These are phyloP conservation scores for Paecilomyces niveus DNA, from an alignment of 2,329 filamentous ascomycete species.

Conservation along the genomic window DNA sequence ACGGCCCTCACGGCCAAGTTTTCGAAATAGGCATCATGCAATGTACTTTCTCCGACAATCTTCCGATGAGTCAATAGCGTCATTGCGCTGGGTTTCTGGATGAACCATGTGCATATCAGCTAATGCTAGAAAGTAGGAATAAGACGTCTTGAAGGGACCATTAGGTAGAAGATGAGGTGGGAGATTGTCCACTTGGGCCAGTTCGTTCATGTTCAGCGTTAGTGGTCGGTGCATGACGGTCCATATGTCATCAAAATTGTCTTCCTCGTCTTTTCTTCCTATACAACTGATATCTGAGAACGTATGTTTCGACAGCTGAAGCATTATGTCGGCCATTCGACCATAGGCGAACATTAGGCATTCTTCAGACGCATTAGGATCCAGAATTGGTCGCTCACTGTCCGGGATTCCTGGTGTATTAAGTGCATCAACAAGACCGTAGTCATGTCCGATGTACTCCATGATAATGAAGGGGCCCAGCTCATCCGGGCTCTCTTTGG, in stretches of 20 bases:
- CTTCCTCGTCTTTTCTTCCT: conserved; percentile 12
- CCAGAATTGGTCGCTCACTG: conserved; percentile 22
- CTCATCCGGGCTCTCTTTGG: conserved; percentile 10
- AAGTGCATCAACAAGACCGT: conserved; percentile 15
- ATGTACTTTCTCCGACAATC: conserved; percentile 16
- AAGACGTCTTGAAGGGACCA: conserved; percentile 20
- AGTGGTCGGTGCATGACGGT: conserved; percentile 29
- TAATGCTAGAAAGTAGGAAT: conserved; percentile 33
- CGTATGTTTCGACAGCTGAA: conserved; percentile 28
- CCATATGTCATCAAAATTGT: conserved; percentile 13
- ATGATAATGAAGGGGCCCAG: conserved; percentile 31
- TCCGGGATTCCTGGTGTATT: conserved; percentile 14
- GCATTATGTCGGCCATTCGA: conserved; percentile 35
- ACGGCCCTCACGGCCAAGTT: conserved; percentile 9
- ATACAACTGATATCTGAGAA: conserved; percentile 38
- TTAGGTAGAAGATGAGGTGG: conserved; percentile 11
- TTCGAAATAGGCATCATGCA: conserved; percentile 13
- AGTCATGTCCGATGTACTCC: conserved; percentile 20
- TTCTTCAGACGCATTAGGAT: conserved; percentile 26
- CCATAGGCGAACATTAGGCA: conserved; percentile 30
- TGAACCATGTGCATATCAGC: conserved; percentile 38
- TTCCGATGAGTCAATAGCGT: conserved; percentile 21
- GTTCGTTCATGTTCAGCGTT: conserved; percentile 38
- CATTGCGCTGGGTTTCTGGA: conserved; percentile 32
- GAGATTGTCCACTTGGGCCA: conserved; percentile 17